phyloP scores from a whole-genome alignment of 768 basidiomycete genomes.

The Chalciporus sphaerocephalus region DNA sequence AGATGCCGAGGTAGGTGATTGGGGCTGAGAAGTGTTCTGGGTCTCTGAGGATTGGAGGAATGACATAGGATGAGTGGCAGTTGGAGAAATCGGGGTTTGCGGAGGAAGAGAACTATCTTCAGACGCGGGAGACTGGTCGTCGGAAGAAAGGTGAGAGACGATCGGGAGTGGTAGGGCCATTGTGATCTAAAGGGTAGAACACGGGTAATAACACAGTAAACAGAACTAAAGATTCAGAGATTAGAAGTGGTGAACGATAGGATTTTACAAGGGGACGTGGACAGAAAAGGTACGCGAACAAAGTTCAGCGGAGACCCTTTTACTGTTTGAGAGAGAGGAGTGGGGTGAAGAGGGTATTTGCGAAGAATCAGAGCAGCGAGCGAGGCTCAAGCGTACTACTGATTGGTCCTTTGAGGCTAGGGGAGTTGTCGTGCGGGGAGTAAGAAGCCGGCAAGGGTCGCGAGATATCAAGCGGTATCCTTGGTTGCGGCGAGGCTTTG shows the following conservation, averaged over 20 bases:
- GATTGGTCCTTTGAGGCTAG: conserved; percentile 36
- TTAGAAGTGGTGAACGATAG: conserved; percentile 15
- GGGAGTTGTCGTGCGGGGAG: conserved; percentile 40
- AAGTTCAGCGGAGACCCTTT: conserved; percentile 40
- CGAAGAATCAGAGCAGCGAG: conserved; percentile 47
- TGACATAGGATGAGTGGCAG: conserved; percentile 32
- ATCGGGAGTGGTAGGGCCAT: conserved; percentile 40
- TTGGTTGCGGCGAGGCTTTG: conserved; percentile 45
- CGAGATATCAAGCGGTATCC: conserved; percentile 74
- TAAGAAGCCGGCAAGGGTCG: conserved; percentile 89
- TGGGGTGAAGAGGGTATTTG: conserved; percentile 21
- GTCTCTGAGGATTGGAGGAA: conserved; percentile 30
- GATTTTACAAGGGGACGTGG: conserved; percentile 23
- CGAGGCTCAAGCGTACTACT: conserved; percentile 64
- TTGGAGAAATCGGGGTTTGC: conserved; percentile 47
- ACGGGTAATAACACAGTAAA: conserved; percentile 3
- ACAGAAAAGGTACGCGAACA: conserved; percentile 41
- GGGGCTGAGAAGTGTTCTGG: conserved; percentile 17
- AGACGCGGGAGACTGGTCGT: conserved; percentile 38
- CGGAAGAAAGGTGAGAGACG: conserved; percentile 36
- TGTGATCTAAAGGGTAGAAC: conserved; percentile 6
- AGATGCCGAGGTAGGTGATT: conserved; percentile 19
- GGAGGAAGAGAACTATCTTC: conserved; percentile 43
- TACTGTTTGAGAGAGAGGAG: conserved; percentile 17
- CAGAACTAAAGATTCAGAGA: conserved; percentile 7